Base-by-base conservation (phyloP, 768 basidiomycete genomes). In the Tulasnella calospora region DNA sequence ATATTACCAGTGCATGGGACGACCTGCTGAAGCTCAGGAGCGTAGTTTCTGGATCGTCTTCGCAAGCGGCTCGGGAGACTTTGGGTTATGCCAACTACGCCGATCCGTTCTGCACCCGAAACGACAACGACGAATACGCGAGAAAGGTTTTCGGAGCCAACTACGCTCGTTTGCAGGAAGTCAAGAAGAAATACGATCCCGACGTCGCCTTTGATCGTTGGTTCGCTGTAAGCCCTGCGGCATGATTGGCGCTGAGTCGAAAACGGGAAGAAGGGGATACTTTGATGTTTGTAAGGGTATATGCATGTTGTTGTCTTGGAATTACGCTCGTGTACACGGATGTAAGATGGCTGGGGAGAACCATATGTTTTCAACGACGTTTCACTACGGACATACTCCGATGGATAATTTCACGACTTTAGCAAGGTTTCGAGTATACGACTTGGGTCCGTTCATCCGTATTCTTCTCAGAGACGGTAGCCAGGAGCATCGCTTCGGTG, bases 141-240 rank as follows among this genome's bases (percentile, higher is more conserved):
- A 41, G 57, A 36, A n/a, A 73, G 7, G 12, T 77, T 38, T 80
- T 77, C 67, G 76, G 76, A 2, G 35, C 40, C 6, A 80, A 79
- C 41, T 80, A 78, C 55, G 36, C 75, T n/a, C 75, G 76, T 7
- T 74, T 80, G 75, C 40, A 70, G 33, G 40, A 51, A n/a, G 33
- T 80, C 30, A 80, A 80, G 55, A 67, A 38, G 36, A 77, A 78
- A 47, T 80, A 80, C 69, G 80, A 80, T 47, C 80, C 80, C 17
- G 76, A 77, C 8, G 23, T 55, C 2, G 41, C 77, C 27, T 80
- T 79, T 71, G 70, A 80, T 47, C 74, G 78, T 36, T 80, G 80
- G 80, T 80, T 80, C 67, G 36, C 79, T 2, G 79, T 80, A 30
- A 44, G 55, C 33, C 79, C 79, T 1, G 61, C 76, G 7, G 33